phyloP scores from a whole-genome alignment of 1,139 yeast species.

The Komagataea norvegica region DNA sequence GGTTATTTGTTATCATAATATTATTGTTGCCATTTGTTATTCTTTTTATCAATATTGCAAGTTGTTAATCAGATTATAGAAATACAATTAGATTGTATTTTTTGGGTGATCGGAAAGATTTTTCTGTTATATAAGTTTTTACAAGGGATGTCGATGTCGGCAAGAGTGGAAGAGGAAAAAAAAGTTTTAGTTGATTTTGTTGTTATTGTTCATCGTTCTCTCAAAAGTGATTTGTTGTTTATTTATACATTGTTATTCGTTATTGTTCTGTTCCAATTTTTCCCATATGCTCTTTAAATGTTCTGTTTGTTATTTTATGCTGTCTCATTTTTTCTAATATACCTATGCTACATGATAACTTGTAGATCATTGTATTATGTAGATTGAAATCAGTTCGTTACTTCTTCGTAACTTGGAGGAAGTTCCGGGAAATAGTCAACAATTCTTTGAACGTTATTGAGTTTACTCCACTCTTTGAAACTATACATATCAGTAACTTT shows the following conservation, averaged over 20 bases:
- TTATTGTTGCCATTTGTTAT: background rate
- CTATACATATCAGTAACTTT: constrained; percentile 56
- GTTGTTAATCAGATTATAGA: background rate
- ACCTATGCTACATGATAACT: too few relatives aligned
- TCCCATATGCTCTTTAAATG: background rate
- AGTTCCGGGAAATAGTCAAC: constrained; percentile 29
- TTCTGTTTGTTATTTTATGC: background rate
- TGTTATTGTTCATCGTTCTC: constrained; percentile 1
- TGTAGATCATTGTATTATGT: too few relatives aligned
- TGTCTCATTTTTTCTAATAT: background rate
- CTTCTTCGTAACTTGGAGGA: constrained; percentile 24
- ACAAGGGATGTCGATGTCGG: too few relatives aligned
- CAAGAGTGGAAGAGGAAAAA: background rate
- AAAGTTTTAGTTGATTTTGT: constrained; percentile 2
- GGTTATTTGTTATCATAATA: background rate
- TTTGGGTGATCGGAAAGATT: too few relatives aligned
- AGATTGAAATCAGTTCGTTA: constrained; percentile 1
- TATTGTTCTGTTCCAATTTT: background rate
- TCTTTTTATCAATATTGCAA: background rate
- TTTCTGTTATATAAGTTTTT: background rate
- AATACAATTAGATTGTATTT: too few relatives aligned
- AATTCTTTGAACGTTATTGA: constrained; percentile 30
- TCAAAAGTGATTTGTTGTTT: constrained; percentile 2
- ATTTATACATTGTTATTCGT: constrained; percentile 1
- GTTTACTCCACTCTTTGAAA: constrained; percentile 55